Base-by-base conservation (phyloP, 1,284 basidiomycete species). In the Dichomitus squalens region DNA sequence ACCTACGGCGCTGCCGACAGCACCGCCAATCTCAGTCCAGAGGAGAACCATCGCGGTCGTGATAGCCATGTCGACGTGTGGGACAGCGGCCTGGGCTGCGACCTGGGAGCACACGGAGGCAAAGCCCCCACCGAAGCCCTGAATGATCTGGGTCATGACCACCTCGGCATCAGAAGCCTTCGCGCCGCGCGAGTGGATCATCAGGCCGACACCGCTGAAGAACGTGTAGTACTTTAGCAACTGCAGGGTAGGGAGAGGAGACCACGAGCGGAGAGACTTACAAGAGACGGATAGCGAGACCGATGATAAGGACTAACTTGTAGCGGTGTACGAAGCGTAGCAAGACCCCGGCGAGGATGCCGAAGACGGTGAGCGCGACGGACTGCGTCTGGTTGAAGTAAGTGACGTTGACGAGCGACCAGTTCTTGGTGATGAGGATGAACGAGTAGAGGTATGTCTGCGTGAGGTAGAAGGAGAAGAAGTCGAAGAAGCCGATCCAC, bases 1-100 rank as follows among this genome's bases (percentile, higher is more conserved):
- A 74, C 79, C 81, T 48, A 88, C 78, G 7, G 87, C 87, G 25
- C 77, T 81, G n/a, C 91, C 90, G 18, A 90, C 79, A 0, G 84
- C 83, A 18, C 86, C 86, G 44, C 91, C 92, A 59, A 92, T 86
- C 71, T 94, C 91, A 9, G 89, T 88, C 65, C 91, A 81, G 36
- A 95, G 80, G 33, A 95, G 77, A 14, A 94, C 85, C 60, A 94
- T 78, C 0, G 93, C 93, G 4, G 90, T 95, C 52, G 89, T 88
- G 63, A 88, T 86, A 0, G 91, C 93, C 20, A 95, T 86, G 64
- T 95, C 91, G 27, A 75, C 72, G 68, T 92, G 92, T 0, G 85
- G 77, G 1, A 93, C 92, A 9, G 85, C 79, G 3, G 90, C 91
- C 71, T 95, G 93, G 0, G 91, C 87, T 36, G 84, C 87, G 55